Conservation (phyloP, 495 filamentous ascomycete genomes). For the Glarea lozoyensis region DNA sequence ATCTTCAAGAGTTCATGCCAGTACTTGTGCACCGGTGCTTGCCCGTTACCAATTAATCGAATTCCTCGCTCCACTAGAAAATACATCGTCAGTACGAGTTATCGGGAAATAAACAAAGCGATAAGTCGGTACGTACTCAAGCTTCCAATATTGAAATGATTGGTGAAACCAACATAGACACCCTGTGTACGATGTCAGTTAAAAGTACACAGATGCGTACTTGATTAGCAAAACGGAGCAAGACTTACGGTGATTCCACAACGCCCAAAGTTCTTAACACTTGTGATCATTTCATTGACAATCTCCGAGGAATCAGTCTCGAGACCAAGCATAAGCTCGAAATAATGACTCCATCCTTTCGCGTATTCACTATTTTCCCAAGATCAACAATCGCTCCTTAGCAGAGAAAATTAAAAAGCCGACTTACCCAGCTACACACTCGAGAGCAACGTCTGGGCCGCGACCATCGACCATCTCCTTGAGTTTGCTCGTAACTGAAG, state of each 20-base stretch:
- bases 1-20: conserved; percentile 66
- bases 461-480: conserved; percentile 57
- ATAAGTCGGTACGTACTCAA: too few species aligned
- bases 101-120: too few species aligned
- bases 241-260: conserved; percentile 76
- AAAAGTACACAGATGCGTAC: too few species aligned
- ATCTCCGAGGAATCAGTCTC: conserved; percentile 87
- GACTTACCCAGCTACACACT: conserved; percentile 79
- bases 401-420: too few species aligned
- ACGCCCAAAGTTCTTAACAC: conserved; percentile 66
- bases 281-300: conserved; percentile 78
- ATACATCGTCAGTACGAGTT: too few species aligned
- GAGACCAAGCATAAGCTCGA: conserved; percentile 61
- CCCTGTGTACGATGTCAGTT: too few species aligned
- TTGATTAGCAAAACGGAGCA: too few species aligned
- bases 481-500: conserved; percentile 58
- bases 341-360: conserved; percentile 72
- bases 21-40: conserved; percentile 77
- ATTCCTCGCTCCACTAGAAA: conserved; percentile 88
- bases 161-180: too few species aligned
- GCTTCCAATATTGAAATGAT: conserved; percentile 43
- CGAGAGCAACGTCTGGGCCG: conserved; percentile 71
- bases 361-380: conserved; percentile 83
- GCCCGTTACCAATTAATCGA: conserved; percentile 72
- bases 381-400: too few species aligned